Base-by-base conservation (phyloP, 371 early-diverging fungal genomes). In the Mortierella sp. region DNA sequence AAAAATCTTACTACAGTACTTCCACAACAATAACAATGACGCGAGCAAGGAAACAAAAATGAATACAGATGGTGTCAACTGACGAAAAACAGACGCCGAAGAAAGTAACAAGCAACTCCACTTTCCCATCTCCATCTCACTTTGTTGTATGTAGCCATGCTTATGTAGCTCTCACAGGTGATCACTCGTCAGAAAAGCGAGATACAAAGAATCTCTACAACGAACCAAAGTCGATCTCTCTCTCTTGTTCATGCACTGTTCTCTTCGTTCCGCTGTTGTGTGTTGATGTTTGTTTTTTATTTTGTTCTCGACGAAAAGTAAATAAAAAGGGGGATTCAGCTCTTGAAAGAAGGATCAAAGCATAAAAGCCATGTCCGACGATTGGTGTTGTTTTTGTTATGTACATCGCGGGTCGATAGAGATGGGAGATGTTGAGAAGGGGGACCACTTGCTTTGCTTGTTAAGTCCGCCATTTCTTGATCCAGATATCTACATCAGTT, bases 331-430 rank as follows among this genome's bases (percentile, higher is more conserved):
- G 11, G 29, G 63, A 32, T 41, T 68, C 72, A 77, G 74, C 70
- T 70, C 78, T 79, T 63, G 79, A 56, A n/a, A 70, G 35, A 74
- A 68, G 55, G 56, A 70, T 41, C 43, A 56, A 74, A 38, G 55
- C 16, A 49, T 21, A 46, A 46, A 27, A 16, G 77, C 44, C 29
- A 14, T 77, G 41, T 73, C 44, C 32, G 21, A 5, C 76, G 41
- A 54, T 60, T 49, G 7, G 44, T 41, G 70, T 60, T 63, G 63
- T 63, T 63, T n/a, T 58, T 68, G 68, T 21, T 68, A 68, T 68
- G 68, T 68, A 68, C 68, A 68, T 68, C 68, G 68, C 38, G 38
- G 63, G 41, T 68, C 68, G 68, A 68, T 38, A 38, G 21, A 68
- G 21, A 65, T 51, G 21, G 35, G 29, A 75, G 75, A 68, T 43